A percentile compares a stretch with the other conserved stretches of the same genome.
These are phyloP conservation scores for Funneliformis caledonium DNA, from an alignment of 371 early-diverging fungal genomes.

Conservation along the genomic window DNA sequence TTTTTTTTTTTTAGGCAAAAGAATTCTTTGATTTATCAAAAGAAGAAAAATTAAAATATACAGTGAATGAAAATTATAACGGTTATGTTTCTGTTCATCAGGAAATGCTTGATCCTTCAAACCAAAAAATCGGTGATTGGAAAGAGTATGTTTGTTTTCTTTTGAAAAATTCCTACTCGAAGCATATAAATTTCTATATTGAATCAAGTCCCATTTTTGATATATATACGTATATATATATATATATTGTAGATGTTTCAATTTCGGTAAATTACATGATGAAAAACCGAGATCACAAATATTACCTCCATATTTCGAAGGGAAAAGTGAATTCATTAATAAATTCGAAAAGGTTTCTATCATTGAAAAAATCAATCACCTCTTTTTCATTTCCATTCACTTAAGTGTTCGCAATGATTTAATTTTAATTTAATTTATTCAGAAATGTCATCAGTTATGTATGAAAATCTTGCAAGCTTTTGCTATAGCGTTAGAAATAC, in stretches of 20 bases:
- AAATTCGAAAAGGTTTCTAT: not conserved
- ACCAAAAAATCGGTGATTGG: slow-evolving; percentile 62
- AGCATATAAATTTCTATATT: not conserved
- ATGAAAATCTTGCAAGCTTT: slow-evolving; percentile 60
- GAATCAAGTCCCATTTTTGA: not conserved
- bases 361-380: not conserved
- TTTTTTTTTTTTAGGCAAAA: slow-evolving; percentile 48
- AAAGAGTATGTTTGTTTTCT: slow-evolving; percentile 58
- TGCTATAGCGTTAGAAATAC: slow-evolving; percentile 67
- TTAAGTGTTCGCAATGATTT: too few species aligned
- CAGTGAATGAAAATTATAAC: slow-evolving; percentile 44
- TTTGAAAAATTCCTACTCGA: not conserved
- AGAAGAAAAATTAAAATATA: slow-evolving; percentile 46
- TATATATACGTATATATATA: not conserved
- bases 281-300: slow-evolving; percentile 47
- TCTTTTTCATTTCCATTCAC: not conserved
- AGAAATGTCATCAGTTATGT: slow-evolving; percentile 58
- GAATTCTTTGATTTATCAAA: slow-evolving; percentile 53
- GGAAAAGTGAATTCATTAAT: slow-evolving; percentile 35
- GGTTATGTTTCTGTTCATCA: slow-evolving; percentile 53
- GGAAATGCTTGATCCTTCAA: slow-evolving; percentile 61
- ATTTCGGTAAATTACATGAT: slow-evolving; percentile 57
- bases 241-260: slow-evolving; percentile 54
- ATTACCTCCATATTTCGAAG: slow-evolving; percentile 50
- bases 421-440: not conserved